These are phyloP conservation scores for Penicillium lagena DNA, from an alignment of 495 filamentous ascomycete genomes.

Conservation along the genomic window DNA sequence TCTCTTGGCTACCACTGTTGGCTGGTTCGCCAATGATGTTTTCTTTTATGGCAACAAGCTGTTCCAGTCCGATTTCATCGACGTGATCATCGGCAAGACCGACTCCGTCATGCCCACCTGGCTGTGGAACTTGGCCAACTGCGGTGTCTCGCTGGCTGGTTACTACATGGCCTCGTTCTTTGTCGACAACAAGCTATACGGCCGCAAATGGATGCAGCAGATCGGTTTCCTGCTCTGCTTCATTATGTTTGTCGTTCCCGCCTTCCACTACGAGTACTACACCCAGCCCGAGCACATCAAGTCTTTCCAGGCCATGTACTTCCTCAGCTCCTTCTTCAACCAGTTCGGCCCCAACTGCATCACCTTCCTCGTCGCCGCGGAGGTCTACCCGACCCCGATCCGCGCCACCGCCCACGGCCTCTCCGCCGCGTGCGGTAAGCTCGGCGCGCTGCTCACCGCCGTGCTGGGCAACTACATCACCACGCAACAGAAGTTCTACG, in stretches of 20 bases:
- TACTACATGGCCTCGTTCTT: conserved; percentile 78
- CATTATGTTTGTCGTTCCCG: conserved; percentile 79
- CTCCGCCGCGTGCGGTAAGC: conserved; percentile 76
- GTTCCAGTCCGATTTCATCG: conserved; percentile 84
- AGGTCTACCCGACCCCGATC: conserved; percentile 84
- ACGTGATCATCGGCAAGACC: conserved; percentile 55
- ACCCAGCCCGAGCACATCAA: conserved; percentile 56
- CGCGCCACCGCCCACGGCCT: conserved; percentile 88
- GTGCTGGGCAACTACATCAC: conserved; percentile 87
- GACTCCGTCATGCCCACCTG: conserved; percentile 71
- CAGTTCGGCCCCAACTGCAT: conserved; percentile 92
- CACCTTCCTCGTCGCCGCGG: conserved; percentile 86
- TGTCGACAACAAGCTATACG: conserved; percentile 89
- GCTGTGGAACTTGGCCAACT: conserved; percentile 87
- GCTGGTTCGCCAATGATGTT: conserved; percentile 88
- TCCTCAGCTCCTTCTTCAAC: conserved; percentile 90
- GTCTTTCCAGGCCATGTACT: conserved; percentile 88
- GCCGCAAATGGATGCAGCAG: conserved; percentile 88
- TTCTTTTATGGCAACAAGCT: conserved; percentile 99
- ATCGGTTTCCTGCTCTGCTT: conserved; percentile 82
- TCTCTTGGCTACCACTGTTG: conserved; percentile 73
- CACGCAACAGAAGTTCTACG: conserved; percentile 69
- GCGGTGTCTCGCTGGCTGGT: conserved; percentile 70
- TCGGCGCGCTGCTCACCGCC: conserved; percentile 74
- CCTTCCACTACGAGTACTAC: conserved; percentile 79